A percentile compares a stretch with the other conserved stretches of the same genome.
Conservation (phyloP, 192 early-diverging fungal genomes). For the Spinellus fusiger region DNA sequence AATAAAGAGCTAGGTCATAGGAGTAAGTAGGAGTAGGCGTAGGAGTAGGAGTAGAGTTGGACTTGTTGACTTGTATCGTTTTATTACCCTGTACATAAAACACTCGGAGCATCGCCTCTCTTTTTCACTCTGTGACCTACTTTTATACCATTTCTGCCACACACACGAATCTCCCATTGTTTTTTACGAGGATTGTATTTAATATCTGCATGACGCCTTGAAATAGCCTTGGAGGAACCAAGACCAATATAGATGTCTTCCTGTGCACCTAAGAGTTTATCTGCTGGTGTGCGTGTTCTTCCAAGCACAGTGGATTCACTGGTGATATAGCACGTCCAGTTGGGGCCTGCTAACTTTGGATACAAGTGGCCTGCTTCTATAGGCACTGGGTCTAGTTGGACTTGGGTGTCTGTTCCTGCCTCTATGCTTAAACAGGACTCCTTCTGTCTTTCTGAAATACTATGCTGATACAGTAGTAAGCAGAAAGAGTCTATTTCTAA, state of each 20-base stretch:
- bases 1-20: background rate
- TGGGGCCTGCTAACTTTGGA: slow-evolving; percentile 24
- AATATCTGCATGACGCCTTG: slow-evolving; percentile 28
- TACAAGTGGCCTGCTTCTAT: slow-evolving; percentile 10
- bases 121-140: slow-evolving; percentile 18
- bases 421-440: slow-evolving; percentile 7
- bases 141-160: slow-evolving; percentile 28
- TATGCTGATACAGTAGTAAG: background rate
- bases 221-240: slow-evolving; percentile 22
- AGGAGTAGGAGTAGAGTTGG: too few species aligned
- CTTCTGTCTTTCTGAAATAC: slow-evolving; percentile 1
- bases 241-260: slow-evolving; percentile 19
- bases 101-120: slow-evolving; percentile 7
- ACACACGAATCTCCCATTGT: slow-evolving; percentile 24
- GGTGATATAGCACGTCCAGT: slow-evolving; percentile 30
- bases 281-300: slow-evolving; percentile 1
- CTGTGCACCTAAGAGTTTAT: background rate
- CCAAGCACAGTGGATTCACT: slow-evolving; percentile 13
- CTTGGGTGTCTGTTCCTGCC: slow-evolving; percentile 6
- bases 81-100: slow-evolving; percentile 13
- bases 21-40: background rate
- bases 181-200: slow-evolving; percentile 5
- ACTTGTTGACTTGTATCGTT: background rate
- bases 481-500: background rate
- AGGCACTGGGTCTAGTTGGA: slow-evolving; percentile 3